Percentiles rank a stretch among this genome's conserved stretches.
phyloP scores from a whole-genome alignment of 2,329 filamentous ascomycete genomes.

The Aspergillus uvarum region DNA sequence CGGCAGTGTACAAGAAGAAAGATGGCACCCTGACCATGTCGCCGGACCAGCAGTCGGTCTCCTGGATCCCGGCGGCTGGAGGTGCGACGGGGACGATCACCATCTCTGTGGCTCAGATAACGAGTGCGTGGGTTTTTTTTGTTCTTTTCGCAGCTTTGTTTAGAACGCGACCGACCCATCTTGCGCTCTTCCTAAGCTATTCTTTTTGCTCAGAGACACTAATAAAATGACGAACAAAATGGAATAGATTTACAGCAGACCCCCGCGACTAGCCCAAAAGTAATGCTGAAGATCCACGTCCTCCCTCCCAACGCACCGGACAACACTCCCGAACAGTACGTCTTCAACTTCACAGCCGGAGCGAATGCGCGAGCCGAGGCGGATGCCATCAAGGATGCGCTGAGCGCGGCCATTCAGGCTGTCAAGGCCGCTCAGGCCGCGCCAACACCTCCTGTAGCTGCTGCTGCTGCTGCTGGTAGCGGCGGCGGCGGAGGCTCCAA shows the following conservation, averaged over 20 bases:
- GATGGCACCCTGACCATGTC: constrained; percentile 80
- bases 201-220: too few relatives aligned
- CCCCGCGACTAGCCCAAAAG: constrained; percentile 80
- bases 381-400: constrained; percentile 75
- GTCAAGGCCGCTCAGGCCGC: constrained; percentile 55
- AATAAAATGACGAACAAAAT: not conserved
- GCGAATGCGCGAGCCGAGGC: constrained; percentile 77
- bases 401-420: constrained; percentile 74
- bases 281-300: constrained; percentile 89
- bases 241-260: constrained; percentile 85
- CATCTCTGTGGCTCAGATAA: constrained; percentile 73
- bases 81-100: constrained; percentile 65
- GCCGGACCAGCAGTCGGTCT: constrained; percentile 69
- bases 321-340: constrained; percentile 62
- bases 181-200: too few relatives aligned
- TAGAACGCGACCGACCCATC: too few relatives aligned
- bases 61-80: constrained; percentile 72
- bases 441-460: constrained; percentile 35
- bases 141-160: not conserved
- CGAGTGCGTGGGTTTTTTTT: constrained; percentile 59
- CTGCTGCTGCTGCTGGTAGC: constrained; percentile 13
- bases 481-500: constrained; percentile 35
- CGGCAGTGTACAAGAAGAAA: constrained; percentile 89
- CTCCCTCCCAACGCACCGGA: constrained; percentile 53
- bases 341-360: constrained; percentile 85